phyloP scores from a whole-genome alignment of 495 filamentous ascomycete genomes.

The Podospora australis region DNA sequence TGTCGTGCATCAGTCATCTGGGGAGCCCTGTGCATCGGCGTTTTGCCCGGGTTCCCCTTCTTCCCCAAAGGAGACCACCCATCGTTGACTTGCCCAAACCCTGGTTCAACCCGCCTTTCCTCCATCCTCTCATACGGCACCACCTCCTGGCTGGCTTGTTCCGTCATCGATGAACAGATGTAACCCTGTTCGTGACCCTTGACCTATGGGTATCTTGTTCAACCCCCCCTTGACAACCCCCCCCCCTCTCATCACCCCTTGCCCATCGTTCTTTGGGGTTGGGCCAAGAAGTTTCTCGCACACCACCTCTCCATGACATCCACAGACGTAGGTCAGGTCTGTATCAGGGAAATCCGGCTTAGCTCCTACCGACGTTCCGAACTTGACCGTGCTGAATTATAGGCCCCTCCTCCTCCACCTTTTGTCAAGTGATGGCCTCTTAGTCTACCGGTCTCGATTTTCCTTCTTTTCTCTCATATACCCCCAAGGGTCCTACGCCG shows the following conservation, averaged over 20 bases:
- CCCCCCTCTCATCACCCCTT: slow-evolving; percentile 25
- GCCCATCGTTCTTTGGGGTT: slow-evolving; percentile 34
- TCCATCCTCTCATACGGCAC: slow-evolving; percentile 7
- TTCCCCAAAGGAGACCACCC: slow-evolving; percentile 11
- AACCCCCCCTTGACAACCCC: slow-evolving; percentile 28
- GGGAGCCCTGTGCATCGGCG: slow-evolving; percentile 18
- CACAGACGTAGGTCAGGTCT: slow-evolving; percentile 43
- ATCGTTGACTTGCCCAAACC: slow-evolving; percentile 14
- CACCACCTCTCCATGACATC: slow-evolving; percentile 37
- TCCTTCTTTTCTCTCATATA: slow-evolving; percentile 39
- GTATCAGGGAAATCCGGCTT: slow-evolving; percentile 46
- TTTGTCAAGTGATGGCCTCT: slow-evolving; percentile 32
- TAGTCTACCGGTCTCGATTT: slow-evolving; percentile 22
- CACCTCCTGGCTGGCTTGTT: slow-evolving; percentile 13
- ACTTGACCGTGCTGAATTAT: slow-evolving; percentile 39
- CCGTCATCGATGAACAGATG: slow-evolving; percentile 42
- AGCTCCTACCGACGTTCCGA: slow-evolving; percentile 48
- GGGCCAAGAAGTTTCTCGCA: slow-evolving; percentile 40
- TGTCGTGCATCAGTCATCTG: slow-evolving; percentile 12
- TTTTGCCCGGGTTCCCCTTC: slow-evolving; percentile 21
- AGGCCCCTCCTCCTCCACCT: slow-evolving; percentile 13
- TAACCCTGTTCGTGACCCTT: slow-evolving; percentile 39
- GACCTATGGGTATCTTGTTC: slow-evolving; percentile 38
- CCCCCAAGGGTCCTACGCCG: slow-evolving; percentile 40
- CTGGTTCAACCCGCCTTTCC: slow-evolving; percentile 17